Conservation (phyloP, 306 rosid species). For the Delonix regia region DNA sequence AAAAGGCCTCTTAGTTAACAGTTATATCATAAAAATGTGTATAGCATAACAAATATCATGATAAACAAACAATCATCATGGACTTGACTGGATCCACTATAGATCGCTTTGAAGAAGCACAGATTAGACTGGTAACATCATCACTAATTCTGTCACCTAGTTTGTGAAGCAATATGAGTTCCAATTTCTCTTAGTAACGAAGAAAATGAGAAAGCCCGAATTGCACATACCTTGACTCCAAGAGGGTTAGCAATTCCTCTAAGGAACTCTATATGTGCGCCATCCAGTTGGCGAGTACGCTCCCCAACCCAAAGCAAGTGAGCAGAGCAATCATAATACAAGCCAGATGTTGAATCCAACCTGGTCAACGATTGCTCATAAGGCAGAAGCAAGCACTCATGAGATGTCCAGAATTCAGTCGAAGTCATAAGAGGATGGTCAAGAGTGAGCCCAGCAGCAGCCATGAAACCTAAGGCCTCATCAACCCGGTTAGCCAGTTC, state of each 20-base stretch:
- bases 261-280: constrained; percentile 78
- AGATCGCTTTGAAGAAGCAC: not conserved
- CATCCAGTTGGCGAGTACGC: constrained; percentile 82
- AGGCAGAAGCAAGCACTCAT: constrained; percentile 75
- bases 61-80: not conserved
- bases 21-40: not conserved
- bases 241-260: constrained; percentile 78
- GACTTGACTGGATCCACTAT: not conserved
- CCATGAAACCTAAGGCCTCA: constrained; percentile 81
- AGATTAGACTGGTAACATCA: not conserved
- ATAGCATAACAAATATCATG: not conserved
- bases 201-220: not conserved
- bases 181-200: not conserved
- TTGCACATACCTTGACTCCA: constrained; percentile 62
- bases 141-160: not conserved
- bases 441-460: constrained; percentile 72
- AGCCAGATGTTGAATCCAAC: constrained; percentile 73
- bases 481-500: constrained; percentile 73
- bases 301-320: constrained; percentile 86
- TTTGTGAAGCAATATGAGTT: not conserved
- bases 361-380: constrained; percentile 77
- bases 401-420: constrained; percentile 88
- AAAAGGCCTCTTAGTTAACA: not conserved
- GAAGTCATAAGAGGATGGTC: constrained; percentile 71
- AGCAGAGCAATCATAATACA: constrained; percentile 78